A percentile compares a stretch with the other conserved stretches of the same genome.
phyloP scores from a whole-genome alignment of 768 basidiomycete species.

The Agrocybe praecox region DNA sequence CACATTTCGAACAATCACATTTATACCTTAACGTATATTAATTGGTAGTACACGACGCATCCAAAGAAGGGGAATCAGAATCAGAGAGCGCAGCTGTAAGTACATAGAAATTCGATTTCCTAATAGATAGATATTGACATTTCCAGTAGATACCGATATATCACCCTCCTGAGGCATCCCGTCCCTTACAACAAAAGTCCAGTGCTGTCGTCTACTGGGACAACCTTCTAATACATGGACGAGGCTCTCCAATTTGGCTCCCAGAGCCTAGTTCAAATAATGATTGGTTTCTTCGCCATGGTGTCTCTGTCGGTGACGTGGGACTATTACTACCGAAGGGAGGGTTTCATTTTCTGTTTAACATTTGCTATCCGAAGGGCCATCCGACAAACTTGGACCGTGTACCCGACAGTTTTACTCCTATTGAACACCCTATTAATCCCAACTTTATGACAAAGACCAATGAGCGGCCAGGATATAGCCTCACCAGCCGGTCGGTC shows the following conservation, averaged over 20 bases:
- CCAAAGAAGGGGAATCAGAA: too few species aligned
- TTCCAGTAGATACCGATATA: too few species aligned
- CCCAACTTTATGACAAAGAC: not conserved
- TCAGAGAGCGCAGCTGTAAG: too few species aligned
- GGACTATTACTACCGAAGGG: slow-evolving; percentile 11
- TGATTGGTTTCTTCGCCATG: slow-evolving; percentile 11
- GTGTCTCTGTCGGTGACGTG: slow-evolving; percentile 18
- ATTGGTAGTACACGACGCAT: too few species aligned
- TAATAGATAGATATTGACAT: too few species aligned
- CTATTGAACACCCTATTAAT: not conserved
- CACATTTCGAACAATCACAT: too few species aligned
- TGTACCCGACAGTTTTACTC: slow-evolving; percentile 6
- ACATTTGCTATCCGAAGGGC: slow-evolving; percentile 11
- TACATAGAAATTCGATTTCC: too few species aligned
- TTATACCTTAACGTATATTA: too few species aligned
- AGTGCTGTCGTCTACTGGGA: too few species aligned
- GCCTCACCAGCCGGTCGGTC: not conserved
- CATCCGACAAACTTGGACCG: slow-evolving; percentile 16
- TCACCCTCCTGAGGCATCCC: too few species aligned
- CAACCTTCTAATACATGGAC: not conserved
- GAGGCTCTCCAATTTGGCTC: slow-evolving; percentile 15
- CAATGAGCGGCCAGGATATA: not conserved
- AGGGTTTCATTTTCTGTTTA: slow-evolving; percentile 18
- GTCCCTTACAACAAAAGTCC: too few species aligned
- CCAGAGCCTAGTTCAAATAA: slow-evolving; percentile 11